Base-by-base conservation (phyloP, 495 filamentous ascomycete species). In the Haplographium delicatum region DNA sequence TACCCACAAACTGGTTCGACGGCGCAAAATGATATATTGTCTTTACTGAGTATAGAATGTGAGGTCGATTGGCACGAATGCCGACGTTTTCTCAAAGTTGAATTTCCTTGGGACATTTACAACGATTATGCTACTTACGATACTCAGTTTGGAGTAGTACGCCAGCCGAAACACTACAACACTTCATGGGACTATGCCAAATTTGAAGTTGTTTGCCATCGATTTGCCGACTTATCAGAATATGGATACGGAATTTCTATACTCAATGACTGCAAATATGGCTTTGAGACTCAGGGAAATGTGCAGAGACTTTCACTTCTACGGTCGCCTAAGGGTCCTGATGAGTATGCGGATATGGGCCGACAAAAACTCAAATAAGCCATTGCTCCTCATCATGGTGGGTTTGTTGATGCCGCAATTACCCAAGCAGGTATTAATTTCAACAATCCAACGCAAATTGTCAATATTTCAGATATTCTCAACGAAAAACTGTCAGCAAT, bases 161-260 rank as follows among this genome's bases (percentile, higher is more conserved):
- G 76, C 52, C 81, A 93, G 33, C 90, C 93, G 6, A 98, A 93
- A 0, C 93, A 95, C 70, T 95, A 91, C 72, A 95, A 96, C 68
- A 95, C 90, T 19, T 78, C 70, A 64, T 98, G 93, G 93, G 93
- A 98, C 59, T 96, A 95, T 91, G 93, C 93, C 58, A 96, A 96
- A 62, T 98, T 98, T 58, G 93, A 98, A 71, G 93, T 98, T 37
- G 96, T 90, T 79, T 91, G 86, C 65, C 93, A 98, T 71, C 91
- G 88, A 65, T 98, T 86, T 75, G 91, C 93, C 16, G 93, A 97
- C 65, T 74, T 98, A 45, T 95, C 88, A 3, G 93, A 98, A 63
- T 70, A 89, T 62, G 82, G 81, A 27, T 96, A 95, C 62, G 93
- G 93, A 52, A 87, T 98, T 2, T 89, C 87, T 4, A 86, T 98